Conservation (phyloP, 139 green algal genomes). For the Tetradesmus lagerheimii region DNA sequence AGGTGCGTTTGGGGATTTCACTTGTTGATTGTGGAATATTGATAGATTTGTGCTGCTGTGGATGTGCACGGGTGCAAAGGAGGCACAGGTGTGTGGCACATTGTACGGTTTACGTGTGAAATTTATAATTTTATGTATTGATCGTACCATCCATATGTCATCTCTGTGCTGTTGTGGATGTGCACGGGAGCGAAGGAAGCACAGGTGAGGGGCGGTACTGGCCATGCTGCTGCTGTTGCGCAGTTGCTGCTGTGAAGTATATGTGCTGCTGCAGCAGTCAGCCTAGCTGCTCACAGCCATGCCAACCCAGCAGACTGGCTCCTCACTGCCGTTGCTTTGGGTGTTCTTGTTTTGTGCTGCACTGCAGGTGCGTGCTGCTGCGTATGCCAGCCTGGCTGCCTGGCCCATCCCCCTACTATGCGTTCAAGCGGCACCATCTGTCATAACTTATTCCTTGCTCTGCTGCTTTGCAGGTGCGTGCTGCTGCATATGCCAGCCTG, state of each 20-base stretch:
- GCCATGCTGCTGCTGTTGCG: no score
- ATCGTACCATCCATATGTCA: not conserved
- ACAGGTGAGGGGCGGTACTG: no score
- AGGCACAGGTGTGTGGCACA: constrained; percentile 8
- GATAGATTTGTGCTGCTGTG: constrained; percentile 12
- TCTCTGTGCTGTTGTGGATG: constrained; percentile 19
- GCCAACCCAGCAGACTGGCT: no score
- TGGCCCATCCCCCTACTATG: not conserved
- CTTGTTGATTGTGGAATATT: not conserved
- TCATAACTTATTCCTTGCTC: not conserved
- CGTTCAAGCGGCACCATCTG: no score
- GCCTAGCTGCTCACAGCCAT: no score
- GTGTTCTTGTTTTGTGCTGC: not conserved
- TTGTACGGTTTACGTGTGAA: no score
- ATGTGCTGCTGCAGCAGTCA: not conserved
- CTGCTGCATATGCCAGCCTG: not conserved
- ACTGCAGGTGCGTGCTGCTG: not conserved
- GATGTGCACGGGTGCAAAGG: not conserved
- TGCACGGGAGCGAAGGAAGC: not conserved
- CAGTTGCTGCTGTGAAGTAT: no score
- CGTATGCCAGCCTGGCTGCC: not conserved
- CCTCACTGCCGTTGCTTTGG: no score
- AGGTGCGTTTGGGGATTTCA: not conserved
- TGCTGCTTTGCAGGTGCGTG: not conserved
- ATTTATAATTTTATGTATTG: no score